Conservation (phyloP, 345 rosid genomes). For the Combretum micranthum region DNA sequence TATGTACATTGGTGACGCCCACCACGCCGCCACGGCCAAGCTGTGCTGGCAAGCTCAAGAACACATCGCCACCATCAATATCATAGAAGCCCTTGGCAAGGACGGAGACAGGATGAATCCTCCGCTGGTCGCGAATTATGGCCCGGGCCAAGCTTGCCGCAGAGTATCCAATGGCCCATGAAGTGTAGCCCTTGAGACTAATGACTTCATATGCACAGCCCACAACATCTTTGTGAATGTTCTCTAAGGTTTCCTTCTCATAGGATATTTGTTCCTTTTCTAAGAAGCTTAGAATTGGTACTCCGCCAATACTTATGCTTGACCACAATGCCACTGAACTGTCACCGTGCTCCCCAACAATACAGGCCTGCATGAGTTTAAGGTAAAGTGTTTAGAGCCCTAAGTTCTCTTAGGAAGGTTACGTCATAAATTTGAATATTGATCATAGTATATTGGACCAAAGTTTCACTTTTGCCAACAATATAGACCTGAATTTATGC, state of each 20-base stretch:
- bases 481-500: too few species aligned
- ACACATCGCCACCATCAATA: conserved; percentile 57
- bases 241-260: conserved; percentile 72
- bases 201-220: conserved; percentile 81
- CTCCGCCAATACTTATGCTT: conserved; percentile 85
- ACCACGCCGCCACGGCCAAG: conserved; percentile 69
- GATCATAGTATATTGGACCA: too few species aligned
- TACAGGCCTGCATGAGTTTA: conserved; percentile 44
- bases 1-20: conserved; percentile 72
- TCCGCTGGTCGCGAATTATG: conserved; percentile 77
- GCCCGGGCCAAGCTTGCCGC: conserved; percentile 72
- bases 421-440: too few species aligned
- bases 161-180: conserved; percentile 98
- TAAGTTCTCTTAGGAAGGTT: too few species aligned
- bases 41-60: conserved; percentile 81
- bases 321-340: conserved; percentile 97
- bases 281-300: conserved; percentile 73
- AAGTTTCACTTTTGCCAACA: too few species aligned
- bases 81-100: conserved; percentile 85
- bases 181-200: conserved; percentile 80
- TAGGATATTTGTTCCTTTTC: conserved; percentile 61
- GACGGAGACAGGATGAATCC: conserved; percentile 82
- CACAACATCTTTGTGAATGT: conserved; percentile 60
- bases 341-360: conserved; percentile 94
- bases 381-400: background rate